Base-by-base conservation (phyloP, 805 yeast genomes). In the Starmerella roubikii region DNA sequence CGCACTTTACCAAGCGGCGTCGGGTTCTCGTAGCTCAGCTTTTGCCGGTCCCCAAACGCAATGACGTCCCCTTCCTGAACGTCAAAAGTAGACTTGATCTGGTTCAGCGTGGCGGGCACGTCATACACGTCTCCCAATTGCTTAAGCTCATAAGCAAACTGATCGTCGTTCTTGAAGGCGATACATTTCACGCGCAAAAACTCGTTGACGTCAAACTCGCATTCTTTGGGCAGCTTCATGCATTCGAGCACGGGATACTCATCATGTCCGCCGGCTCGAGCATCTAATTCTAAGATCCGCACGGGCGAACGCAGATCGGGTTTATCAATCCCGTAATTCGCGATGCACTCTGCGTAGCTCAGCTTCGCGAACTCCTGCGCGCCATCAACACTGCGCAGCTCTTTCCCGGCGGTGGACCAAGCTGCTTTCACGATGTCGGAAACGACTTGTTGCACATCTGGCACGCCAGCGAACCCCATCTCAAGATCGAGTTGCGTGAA, bases 401-500 rank as follows among this genome's bases (percentile, higher is more conserved):
- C 37, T 0, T 54, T 48, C 2, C 68, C 65, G 12, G 71, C 64
- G 3, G 61, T 56, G 3, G 53, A 53, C 86, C 93, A 84, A 1
- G 76, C 64, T 1, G 54, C 54, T 5, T 57, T 54, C 0, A 84
- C 69, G 0, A 80, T 54, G 12, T 62, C 60, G 51, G 78, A 80
- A 2, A 88, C 74, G 0, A 74, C 76, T 0, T 54, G 40, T 56
- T 72, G 75, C 5, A 91, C 93, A 48, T 81, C 82, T 13, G 65
- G 61, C 24, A 73, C 72, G 45, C 67, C 66, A 3, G 86, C 77
- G 62, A 78, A 91, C 16, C 86, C 72, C 88, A 91, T 78, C 58
- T 91, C 99, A 60, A 91, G 51, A 65, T 91, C 99, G n/a, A 91
- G 62, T 60, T 91, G 99, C 1, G 98, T 91, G 57, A 91, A 91